phyloP scores from a whole-genome alignment of 495 filamentous ascomycete species.

The Penicillium paradoxum region DNA sequence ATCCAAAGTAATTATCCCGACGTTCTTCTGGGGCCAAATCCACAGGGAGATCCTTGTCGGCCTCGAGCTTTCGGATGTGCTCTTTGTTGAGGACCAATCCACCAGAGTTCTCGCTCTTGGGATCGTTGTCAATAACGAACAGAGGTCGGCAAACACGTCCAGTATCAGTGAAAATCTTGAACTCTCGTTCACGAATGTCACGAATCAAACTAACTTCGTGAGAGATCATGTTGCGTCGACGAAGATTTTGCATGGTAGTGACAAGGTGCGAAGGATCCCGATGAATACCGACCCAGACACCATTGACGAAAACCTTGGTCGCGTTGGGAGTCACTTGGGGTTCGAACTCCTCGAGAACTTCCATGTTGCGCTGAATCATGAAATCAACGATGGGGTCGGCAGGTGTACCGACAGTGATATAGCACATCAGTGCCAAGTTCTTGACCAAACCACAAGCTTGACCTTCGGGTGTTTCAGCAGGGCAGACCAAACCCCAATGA shows the following conservation, averaged over 20 bases:
- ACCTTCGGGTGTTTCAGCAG: conserved; percentile 95
- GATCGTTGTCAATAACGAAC: conserved; percentile 80
- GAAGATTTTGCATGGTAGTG: conserved; percentile 66
- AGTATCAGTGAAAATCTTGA: conserved; percentile 97
- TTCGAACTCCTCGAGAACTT: conserved; percentile 93
- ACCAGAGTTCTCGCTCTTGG: conserved; percentile 63
- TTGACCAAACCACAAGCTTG: conserved; percentile 98
- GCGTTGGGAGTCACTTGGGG: conserved; percentile 81
- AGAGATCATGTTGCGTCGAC: conserved; percentile 70
- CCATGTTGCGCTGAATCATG: conserved; percentile 92
- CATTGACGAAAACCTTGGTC: conserved; percentile 97
- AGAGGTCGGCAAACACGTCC: conserved; percentile 90
- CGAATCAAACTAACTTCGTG: conserved; percentile 89
- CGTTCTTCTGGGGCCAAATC: conserved; percentile 52
- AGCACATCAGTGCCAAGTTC: conserved; percentile 97
- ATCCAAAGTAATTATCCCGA: conserved; percentile 69
- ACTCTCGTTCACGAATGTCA: conserved; percentile 93
- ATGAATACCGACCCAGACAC: conserved; percentile 90
- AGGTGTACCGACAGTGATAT: conserved; percentile 88
- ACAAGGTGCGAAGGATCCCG: conserved; percentile 77
- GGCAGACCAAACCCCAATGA: conserved; percentile 97
- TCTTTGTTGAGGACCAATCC: conserved; percentile 78
- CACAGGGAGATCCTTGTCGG: conserved; percentile 57
- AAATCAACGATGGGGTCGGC: conserved; percentile 88
- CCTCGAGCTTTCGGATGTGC: conserved; percentile 64